Conservation (phyloP, 345 rosid species). For the Excoecaria cochinchinensis region DNA sequence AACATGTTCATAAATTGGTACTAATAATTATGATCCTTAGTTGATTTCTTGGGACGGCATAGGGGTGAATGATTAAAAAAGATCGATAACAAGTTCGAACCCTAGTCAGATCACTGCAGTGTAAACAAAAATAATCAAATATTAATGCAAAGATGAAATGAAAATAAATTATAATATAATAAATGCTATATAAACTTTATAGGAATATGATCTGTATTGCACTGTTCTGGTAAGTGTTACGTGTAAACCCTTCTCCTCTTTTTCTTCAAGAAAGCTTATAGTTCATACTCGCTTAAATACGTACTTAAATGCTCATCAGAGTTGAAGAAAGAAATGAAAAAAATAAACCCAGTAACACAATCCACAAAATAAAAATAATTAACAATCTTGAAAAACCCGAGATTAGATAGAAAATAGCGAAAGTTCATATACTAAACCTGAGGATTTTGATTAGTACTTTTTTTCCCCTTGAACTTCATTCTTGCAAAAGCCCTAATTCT, state of each 20-base stretch:
- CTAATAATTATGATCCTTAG: too few relatives aligned
- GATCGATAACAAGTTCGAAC: too few relatives aligned
- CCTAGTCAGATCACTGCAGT: too few relatives aligned
- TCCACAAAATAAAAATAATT: too few relatives aligned
- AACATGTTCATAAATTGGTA: constrained; percentile 40
- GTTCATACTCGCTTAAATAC: neutral
- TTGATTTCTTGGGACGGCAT: too few relatives aligned
- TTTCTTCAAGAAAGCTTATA: too few relatives aligned
- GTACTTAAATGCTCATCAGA: neutral
- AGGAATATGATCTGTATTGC: neutral
- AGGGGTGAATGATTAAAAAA: neutral
- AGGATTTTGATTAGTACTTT: neutral
- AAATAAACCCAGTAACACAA: too few relatives aligned
- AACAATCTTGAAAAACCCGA: too few relatives aligned
- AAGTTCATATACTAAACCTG: constrained; percentile 5
- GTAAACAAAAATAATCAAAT: too few relatives aligned
- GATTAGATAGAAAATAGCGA: neutral
- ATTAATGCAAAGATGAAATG: neutral
- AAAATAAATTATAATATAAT: neutral
- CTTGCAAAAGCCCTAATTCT: constrained; percentile 19
- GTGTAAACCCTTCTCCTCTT: neutral
- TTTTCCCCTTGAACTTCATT: constrained; percentile 9
- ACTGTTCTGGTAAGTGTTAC: neutral
- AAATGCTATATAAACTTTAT: neutral
- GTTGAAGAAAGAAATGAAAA: neutral